Evolutionary conservation across 345 rosid genomes (phyloP).

Genomic region (Eucalyptus regnans): DNA sequence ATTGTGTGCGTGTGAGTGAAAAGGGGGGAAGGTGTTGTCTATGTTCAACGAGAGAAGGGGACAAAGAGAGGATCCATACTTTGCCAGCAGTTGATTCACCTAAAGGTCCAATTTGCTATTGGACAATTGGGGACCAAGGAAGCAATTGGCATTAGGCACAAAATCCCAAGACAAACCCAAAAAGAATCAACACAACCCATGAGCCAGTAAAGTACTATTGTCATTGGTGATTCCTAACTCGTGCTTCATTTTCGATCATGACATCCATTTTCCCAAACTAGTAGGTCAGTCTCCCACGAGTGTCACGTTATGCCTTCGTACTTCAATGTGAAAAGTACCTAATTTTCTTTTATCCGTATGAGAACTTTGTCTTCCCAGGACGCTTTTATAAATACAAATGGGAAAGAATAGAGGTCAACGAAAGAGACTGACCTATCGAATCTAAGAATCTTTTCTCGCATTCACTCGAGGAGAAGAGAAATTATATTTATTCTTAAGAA

Average conservation of each 20-base stretch:
- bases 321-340: neutral
- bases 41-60: neutral
- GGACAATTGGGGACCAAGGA: neutral
- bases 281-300: neutral
- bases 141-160: neutral
- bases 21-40: neutral
- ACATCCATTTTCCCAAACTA: neutral
- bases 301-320: neutral
- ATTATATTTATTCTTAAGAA: neutral
- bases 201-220: neutral
- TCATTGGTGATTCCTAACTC: neutral
- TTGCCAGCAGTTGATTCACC: neutral
- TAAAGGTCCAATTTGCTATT: neutral
- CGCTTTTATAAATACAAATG: neutral
- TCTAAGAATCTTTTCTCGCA: neutral
- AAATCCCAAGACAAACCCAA: neutral
- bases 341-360: neutral
- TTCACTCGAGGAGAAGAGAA: neutral
- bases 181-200: neutral
- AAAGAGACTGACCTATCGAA: neutral
- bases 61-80: neutral
- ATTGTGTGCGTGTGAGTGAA: neutral
- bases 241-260: neutral
- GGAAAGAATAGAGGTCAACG: neutral
- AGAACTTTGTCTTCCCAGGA: neutral